These are phyloP conservation scores for Aspergillus taichungensis DNA, from an alignment of 495 filamentous ascomycete species.

Conservation along the genomic window DNA sequence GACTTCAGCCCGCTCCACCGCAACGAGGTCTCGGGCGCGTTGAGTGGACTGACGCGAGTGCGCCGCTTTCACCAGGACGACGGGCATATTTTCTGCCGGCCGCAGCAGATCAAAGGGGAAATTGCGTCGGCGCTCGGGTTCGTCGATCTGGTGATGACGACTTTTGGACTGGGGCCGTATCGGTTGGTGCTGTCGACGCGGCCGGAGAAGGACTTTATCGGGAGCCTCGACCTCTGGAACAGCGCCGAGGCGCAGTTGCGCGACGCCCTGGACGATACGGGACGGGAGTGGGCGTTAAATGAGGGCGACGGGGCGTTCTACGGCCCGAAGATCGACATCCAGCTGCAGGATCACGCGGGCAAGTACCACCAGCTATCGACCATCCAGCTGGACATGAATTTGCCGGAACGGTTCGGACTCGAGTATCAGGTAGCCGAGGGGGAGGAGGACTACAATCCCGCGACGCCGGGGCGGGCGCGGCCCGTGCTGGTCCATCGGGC, in stretches of 20 bases:
- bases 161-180: slow-evolving; percentile 65
- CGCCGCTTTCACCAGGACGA: slow-evolving; percentile 95
- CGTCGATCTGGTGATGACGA: slow-evolving; percentile 66
- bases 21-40: slow-evolving; percentile 78
- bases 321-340: slow-evolving; percentile 90
- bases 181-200: slow-evolving; percentile 74
- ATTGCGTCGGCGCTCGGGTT: slow-evolving; percentile 74
- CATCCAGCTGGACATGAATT: slow-evolving; percentile 88
- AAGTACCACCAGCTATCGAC: slow-evolving; percentile 91
- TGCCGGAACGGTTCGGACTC: slow-evolving; percentile 74
- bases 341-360: slow-evolving; percentile 70
- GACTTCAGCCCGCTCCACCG: slow-evolving; percentile 90
- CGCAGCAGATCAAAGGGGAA: slow-evolving; percentile 71
- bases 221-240: slow-evolving; percentile 71
- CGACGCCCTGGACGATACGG: slow-evolving; percentile 56
- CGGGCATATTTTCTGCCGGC: slow-evolving; percentile 89
- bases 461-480: slow-evolving; percentile 53
- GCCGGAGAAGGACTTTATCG: slow-evolving; percentile 68
- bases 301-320: slow-evolving; percentile 89
- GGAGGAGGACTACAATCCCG: slow-evolving; percentile 60
- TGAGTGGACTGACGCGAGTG: slow-evolving; percentile 81
- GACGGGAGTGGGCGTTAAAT: slow-evolving; percentile 60
- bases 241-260: slow-evolving; percentile 67
- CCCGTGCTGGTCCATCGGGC: slow-evolving; percentile 87
- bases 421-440: slow-evolving; percentile 52